Conservation (phyloP, 176 grass and related monocot species). For the Lolium rigidum region DNA sequence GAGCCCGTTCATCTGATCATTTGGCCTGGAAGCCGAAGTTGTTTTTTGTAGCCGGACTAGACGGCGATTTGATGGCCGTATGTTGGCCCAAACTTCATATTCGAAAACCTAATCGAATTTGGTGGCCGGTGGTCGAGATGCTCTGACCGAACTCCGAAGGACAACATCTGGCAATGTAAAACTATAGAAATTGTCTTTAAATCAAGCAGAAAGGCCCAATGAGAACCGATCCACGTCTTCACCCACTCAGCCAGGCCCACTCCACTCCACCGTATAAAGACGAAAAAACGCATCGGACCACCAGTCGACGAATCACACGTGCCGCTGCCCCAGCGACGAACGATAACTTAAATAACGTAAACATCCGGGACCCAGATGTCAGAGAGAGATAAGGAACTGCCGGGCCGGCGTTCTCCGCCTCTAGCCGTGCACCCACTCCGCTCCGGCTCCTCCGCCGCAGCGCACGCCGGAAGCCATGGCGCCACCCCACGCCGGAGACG, state of each 20-base stretch:
- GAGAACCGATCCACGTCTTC: constrained; percentile 32
- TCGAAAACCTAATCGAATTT: too few relatives aligned
- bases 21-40: too few relatives aligned
- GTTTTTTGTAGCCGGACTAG: too few relatives aligned
- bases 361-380: constrained; percentile 2
- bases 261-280: not conserved
- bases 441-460: not conserved
- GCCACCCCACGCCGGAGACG: not conserved
- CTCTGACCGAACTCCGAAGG: too few relatives aligned
- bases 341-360: not conserved
- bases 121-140: too few relatives aligned
- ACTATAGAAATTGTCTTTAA: too few relatives aligned
- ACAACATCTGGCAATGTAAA: too few relatives aligned
- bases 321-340: not conserved
- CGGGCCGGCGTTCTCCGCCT: not conserved
- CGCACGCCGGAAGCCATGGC: constrained; percentile 17
- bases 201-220: not conserved
- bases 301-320: not conserved
- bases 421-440: not conserved
- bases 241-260: constrained; percentile 6
- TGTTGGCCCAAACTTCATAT: too few relatives aligned
- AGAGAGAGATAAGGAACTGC: not conserved
- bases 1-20: too few relatives aligned
- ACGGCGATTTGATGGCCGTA: too few relatives aligned
- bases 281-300: not conserved